Percentiles rank a stretch among this genome's conserved stretches.
Evolutionary conservation across 345 rosid genomes (phyloP).

Genomic region (Conringia planisiliqua): DNA sequence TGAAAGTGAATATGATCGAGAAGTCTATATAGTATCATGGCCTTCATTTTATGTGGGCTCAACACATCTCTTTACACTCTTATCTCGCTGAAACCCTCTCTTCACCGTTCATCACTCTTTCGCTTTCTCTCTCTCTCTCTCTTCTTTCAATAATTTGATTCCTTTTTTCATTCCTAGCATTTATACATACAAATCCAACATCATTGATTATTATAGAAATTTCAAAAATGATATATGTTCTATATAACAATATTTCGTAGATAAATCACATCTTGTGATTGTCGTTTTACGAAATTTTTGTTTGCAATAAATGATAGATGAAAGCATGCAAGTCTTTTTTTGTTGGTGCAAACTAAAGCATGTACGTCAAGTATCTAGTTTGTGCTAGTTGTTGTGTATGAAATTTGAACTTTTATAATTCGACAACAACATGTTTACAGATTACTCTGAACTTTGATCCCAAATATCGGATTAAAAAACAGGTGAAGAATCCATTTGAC

Average conservation of each 20-base stretch:
- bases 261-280: neutral
- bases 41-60: conserved; percentile 29
- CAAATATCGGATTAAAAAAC: neutral
- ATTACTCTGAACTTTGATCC: neutral
- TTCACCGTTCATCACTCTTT: conserved; percentile 25
- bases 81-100: conserved; percentile 18
- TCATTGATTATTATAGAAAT: neutral
- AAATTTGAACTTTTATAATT: neutral
- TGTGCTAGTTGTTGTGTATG: neutral
- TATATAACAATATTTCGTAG: neutral
- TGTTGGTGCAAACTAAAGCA: too few species aligned
- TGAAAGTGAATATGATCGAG: conserved; percentile 31
- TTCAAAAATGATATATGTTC: neutral
- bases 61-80: conserved; percentile 27
- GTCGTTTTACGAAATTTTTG: neutral
- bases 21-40: conserved; percentile 16
- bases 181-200: conserved; percentile 16
- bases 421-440: neutral
- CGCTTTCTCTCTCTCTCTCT: conserved; percentile 3
- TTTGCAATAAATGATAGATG: neutral
- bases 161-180: conserved; percentile 14
- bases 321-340: conserved; percentile 1
- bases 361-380: neutral
- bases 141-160: conserved; percentile 18
- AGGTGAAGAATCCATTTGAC: neutral